Conservation (phyloP, 179 eudicot genomes). For the Camellia oleifera region DNA sequence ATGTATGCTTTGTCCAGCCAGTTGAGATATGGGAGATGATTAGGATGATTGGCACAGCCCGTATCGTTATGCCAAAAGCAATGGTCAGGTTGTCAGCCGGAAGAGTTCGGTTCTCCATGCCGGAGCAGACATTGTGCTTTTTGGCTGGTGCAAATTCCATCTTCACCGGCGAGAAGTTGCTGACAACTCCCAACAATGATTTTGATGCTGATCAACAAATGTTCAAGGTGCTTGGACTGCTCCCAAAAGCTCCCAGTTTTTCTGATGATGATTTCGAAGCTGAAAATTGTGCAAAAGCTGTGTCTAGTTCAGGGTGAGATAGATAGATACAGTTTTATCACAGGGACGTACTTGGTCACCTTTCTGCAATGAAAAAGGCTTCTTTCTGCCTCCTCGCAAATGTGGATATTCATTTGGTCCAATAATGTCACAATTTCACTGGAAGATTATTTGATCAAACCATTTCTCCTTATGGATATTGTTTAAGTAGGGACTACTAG, state of each 20-base stretch:
- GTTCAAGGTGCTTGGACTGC: constrained; percentile 87
- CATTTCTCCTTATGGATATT: neutral
- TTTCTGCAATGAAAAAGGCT: neutral
- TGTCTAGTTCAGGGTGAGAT: constrained; percentile 49
- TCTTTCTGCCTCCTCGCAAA: too few relatives aligned
- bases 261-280: constrained; percentile 41
- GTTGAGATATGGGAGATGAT: constrained; percentile 99
- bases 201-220: constrained; percentile 84
- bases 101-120: constrained; percentile 72
- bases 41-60: constrained; percentile 93
- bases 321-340: neutral
- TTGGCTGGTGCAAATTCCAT: constrained; percentile 97
- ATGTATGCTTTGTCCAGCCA: constrained; percentile 45
- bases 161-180: constrained; percentile 91
- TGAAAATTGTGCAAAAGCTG: constrained; percentile 38
- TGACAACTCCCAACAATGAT: constrained; percentile 94
- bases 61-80: constrained; percentile 90
- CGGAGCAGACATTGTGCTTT: constrained; percentile 95
- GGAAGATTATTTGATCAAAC: neutral
- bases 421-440: neutral
- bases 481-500: too few relatives aligned
- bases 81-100: constrained; percentile 99
- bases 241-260: constrained; percentile 77
- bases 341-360: neutral
- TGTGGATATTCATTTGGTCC: too few relatives aligned